phyloP scores from a whole-genome alignment of 257 asterid genomes.

The Nyctanthes arbortristis region DNA sequence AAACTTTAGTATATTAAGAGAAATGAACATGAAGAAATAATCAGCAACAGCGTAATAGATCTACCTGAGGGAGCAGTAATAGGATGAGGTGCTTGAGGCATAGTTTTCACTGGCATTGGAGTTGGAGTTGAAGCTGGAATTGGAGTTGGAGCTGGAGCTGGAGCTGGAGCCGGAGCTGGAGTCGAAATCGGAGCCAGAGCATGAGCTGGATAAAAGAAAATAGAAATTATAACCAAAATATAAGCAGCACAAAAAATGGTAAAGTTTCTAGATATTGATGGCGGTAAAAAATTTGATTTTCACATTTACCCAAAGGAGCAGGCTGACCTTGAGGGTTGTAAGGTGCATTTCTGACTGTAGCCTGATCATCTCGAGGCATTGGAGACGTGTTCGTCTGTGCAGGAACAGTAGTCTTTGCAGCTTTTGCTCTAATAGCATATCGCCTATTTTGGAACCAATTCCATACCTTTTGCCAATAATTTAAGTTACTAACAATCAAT shows the following conservation, averaged over 20 bases:
- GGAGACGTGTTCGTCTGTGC: conserved; percentile 45
- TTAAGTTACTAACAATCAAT: background rate
- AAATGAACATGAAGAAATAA: background rate
- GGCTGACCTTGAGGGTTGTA: conserved; percentile 45
- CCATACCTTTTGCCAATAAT: conserved; percentile 52
- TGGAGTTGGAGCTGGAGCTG: too few relatives aligned
- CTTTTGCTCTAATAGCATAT: conserved; percentile 76
- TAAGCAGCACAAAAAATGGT: conserved; percentile 8
- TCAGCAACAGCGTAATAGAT: conserved; percentile 13
- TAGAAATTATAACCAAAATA: conserved; percentile 6
- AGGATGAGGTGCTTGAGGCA: conserved; percentile 58
- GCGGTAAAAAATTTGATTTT: background rate
- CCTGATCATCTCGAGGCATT: conserved; percentile 48
- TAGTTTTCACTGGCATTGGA: conserved; percentile 38
- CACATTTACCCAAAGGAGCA: conserved; percentile 40
- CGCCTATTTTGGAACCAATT: conserved; percentile 87
- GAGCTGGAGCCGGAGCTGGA: too few relatives aligned
- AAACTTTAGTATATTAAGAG: background rate
- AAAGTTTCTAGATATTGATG: conserved; percentile 5
- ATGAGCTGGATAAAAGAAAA: conserved; percentile 38
- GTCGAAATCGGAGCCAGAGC: too few relatives aligned
- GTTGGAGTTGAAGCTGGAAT: too few relatives aligned
- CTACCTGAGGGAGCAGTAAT: conserved; percentile 61
- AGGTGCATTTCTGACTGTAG: conserved; percentile 47
- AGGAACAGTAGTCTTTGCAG: conserved; percentile 57